These are phyloP conservation scores for Phytophthora parvispora DNA, from an alignment of 352 stramenopile genomes.

Conservation along the genomic window DNA sequence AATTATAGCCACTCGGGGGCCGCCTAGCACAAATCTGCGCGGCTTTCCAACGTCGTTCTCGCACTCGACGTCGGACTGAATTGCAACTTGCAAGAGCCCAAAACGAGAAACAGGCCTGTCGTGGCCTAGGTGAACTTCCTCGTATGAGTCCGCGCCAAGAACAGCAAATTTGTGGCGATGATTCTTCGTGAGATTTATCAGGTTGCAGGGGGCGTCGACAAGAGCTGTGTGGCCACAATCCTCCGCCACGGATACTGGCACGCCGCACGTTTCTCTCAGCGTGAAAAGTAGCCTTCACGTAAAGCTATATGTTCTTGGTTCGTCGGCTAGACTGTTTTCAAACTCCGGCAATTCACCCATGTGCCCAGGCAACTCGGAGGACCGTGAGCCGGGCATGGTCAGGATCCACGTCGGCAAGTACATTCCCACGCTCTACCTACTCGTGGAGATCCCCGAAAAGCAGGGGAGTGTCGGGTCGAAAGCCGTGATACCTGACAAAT, in stretches of 20 bases:
- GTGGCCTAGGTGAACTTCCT: constrained; percentile 3
- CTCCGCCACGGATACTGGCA: no score
- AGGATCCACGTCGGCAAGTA: background rate
- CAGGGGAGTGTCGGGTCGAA: background rate
- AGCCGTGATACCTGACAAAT: constrained; percentile 29
- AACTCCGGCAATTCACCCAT: no score
- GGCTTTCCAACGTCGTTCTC: constrained; percentile 7
- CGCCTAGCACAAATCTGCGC: constrained; percentile 9
- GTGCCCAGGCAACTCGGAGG: background rate
- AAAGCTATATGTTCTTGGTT: no score
- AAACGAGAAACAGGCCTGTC: constrained; percentile 15
- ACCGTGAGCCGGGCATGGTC: constrained; percentile 10
- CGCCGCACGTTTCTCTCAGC: background rate
- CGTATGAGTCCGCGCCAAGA: constrained; percentile 3
- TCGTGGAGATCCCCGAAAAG: constrained; percentile 5
- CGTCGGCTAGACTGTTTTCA: no score
- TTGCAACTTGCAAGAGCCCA: background rate
- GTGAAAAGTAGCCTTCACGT: background rate
- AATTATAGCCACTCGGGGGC: constrained; percentile 8
- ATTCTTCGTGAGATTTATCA: constrained; percentile 14
- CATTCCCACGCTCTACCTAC: background rate
- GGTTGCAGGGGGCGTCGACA: background rate
- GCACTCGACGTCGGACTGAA: no score
- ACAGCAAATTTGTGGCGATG: constrained; percentile 15
- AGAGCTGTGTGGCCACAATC: background rate